Percentiles rank a stretch among this genome's conserved stretches.
phyloP scores from a whole-genome alignment of 148 eudicot genomes.

The Arbutus unedo region DNA sequence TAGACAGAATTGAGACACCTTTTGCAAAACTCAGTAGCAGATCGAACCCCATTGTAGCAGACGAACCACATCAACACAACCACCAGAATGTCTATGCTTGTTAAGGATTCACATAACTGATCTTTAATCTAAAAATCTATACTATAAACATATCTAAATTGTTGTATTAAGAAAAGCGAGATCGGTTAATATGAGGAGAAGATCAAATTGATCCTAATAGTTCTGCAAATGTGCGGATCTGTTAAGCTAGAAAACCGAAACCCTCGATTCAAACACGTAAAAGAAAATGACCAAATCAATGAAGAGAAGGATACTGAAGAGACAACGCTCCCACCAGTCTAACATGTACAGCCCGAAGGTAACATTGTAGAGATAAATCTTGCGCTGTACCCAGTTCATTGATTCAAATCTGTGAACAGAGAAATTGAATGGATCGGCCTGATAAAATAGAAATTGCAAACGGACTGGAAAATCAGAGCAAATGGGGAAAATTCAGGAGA shows the following conservation, averaged over 20 bases:
- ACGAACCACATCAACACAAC: conserved; percentile 48
- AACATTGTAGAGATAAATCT: conserved; percentile 80
- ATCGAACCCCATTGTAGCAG: conserved; percentile 34
- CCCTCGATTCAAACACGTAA: conserved; percentile 11
- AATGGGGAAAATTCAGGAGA: not conserved
- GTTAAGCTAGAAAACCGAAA: not conserved
- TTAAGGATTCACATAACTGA: conserved; percentile 5
- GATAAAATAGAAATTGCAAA: not conserved
- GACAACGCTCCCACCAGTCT: conserved; percentile 92
- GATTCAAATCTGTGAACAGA: conserved; percentile 5
- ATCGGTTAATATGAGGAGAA: not conserved
- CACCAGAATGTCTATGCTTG: conserved; percentile 38
- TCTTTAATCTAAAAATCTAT: not conserved
- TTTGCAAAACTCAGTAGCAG: conserved; percentile 23
- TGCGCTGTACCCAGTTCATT: conserved; percentile 86
- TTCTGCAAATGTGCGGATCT: not conserved
- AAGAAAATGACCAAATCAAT: not conserved
- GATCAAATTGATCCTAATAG: not conserved
- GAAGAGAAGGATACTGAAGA: conserved; percentile 77
- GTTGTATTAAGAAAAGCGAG: not conserved
- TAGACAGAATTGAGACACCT: conserved; percentile 23
- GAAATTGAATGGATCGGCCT: not conserved
- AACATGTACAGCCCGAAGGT: conserved; percentile 92
- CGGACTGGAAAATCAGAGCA: not conserved
- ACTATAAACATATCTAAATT: not conserved